Base-by-base conservation (phyloP, 1,284 basidiomycete species). In the Spongispora temasekensis region DNA sequence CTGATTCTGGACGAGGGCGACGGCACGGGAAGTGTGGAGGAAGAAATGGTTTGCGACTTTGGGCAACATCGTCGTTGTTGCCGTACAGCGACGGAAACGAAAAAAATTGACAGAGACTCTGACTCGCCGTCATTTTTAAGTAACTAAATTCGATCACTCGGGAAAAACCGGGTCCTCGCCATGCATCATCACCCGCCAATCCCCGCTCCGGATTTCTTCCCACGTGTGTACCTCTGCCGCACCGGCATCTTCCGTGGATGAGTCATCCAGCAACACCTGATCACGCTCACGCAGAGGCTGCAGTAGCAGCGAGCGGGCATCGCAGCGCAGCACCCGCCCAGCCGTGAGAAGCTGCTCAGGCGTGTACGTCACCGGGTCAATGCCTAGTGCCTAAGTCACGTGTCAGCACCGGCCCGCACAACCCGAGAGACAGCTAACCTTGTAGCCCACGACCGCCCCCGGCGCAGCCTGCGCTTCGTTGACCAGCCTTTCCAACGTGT, bases 1-100 rank as follows among this genome's bases (percentile, higher is more conserved):
- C 71, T 88, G 88, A 64, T 85, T 86, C 68, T 91, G 89, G 50
- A 88, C 88, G 52, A 86, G 84, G 3, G 87, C 84, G 55, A 87
- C 90, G 19, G 88, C 90, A 69, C 90, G 86, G 28, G 86, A 82
- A 0, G 88, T 90, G 65, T 88, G 86, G 64, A 91, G 84, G 34
- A 93, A 77, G 58, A 93, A 79, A 57, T 88, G 85, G 32, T 86
- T 88, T 27, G 89, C 88, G 75, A 90, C 87, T 75, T 91, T 91
- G 56, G 91, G 90, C 69, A 93, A 77, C 91, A 93, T 93, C 56
- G 66, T 61, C 59, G 63, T 57, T 37, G 37, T 40, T n/a, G 57
- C 46, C 13, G 58, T 35, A 17, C 46, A 51, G 10, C 12, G 12
- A 21, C n/a, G 21, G 40, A 46, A n/a, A 19, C 21, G 17, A 50